Evolutionary conservation across 305 asterid species (phyloP).

Genomic region (Solanum hybrid): DNA sequence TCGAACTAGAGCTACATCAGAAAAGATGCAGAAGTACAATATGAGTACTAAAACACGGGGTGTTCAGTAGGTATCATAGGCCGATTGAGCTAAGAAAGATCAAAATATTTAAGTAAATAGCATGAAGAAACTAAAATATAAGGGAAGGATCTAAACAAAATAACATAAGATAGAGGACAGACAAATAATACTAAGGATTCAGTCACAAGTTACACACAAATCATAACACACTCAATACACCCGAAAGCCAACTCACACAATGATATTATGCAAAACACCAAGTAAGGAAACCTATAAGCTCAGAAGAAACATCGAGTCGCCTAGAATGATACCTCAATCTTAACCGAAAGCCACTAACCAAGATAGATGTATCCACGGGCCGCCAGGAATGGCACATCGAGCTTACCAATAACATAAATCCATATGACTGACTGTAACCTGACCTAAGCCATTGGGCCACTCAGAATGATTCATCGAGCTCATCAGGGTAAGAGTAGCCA

Average conservation of each 20-base stretch:
- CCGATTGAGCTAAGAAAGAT: neutral
- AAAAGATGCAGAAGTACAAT: neutral
- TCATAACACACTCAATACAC: neutral
- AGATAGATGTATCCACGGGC: neutral
- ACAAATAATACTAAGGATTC: neutral
- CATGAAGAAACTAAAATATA: neutral
- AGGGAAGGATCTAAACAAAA: neutral
- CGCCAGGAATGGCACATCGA: neutral
- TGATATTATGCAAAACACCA: neutral
- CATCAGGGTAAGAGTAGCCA: neutral
- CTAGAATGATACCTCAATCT: neutral
- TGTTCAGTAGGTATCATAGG: neutral
- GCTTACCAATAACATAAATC: neutral
- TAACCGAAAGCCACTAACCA: neutral
- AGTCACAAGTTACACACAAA: neutral
- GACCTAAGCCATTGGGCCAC: neutral
- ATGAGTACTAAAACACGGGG: neutral
- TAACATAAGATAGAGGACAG: neutral
- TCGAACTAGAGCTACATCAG: neutral
- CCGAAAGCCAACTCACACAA: neutral
- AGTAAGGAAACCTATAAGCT: neutral
- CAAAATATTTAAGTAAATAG: too few species aligned
- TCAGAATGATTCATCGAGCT: neutral
- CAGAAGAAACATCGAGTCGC: neutral
- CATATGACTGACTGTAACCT: neutral